These are phyloP conservation scores for Scedosporium minutisporum DNA, from an alignment of 2,329 filamentous ascomycete species.

Conservation along the genomic window DNA sequence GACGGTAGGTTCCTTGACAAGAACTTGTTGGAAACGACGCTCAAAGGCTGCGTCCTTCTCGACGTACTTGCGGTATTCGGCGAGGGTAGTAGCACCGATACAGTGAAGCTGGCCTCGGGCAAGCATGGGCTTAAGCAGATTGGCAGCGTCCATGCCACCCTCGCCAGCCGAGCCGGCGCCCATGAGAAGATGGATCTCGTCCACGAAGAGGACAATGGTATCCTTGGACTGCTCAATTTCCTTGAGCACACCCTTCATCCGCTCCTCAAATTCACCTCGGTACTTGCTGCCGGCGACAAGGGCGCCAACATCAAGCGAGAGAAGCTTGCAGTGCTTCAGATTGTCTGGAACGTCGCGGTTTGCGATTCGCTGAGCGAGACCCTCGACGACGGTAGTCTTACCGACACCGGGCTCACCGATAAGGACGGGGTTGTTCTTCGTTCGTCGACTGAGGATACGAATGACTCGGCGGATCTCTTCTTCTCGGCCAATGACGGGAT, in stretches of 20 bases:
- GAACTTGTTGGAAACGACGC: slow-evolving; percentile 94
- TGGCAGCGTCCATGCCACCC: slow-evolving; percentile 97
- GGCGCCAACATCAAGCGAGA: slow-evolving; percentile 91
- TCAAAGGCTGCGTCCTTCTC: slow-evolving; percentile 98
- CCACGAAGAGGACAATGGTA: slow-evolving; percentile 95
- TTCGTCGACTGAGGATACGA: slow-evolving; percentile 82
- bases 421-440: slow-evolving; percentile 97
- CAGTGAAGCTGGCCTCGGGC: slow-evolving; percentile 94
- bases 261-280: slow-evolving; percentile 95
- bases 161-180: slow-evolving; percentile 89
- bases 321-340: slow-evolving; percentile 81
- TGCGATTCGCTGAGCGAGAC: slow-evolving; percentile 88
- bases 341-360: slow-evolving; percentile 96
- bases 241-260: slow-evolving; percentile 98
- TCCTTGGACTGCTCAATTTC: slow-evolving; percentile 93
- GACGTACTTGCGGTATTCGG: slow-evolving; percentile 97
- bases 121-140: slow-evolving; percentile 95
- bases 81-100: slow-evolving; percentile 90
- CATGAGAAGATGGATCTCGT: slow-evolving; percentile 98
- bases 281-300: slow-evolving; percentile 97
- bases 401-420: slow-evolving; percentile 98
- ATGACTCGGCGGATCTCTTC: slow-evolving; percentile 91
- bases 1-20: slow-evolving; percentile 89
- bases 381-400: slow-evolving; percentile 97
- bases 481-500: slow-evolving; percentile 92